phyloP scores from a whole-genome alignment of 768 basidiomycete species.

The Leucocoprinus birnbaumii region DNA sequence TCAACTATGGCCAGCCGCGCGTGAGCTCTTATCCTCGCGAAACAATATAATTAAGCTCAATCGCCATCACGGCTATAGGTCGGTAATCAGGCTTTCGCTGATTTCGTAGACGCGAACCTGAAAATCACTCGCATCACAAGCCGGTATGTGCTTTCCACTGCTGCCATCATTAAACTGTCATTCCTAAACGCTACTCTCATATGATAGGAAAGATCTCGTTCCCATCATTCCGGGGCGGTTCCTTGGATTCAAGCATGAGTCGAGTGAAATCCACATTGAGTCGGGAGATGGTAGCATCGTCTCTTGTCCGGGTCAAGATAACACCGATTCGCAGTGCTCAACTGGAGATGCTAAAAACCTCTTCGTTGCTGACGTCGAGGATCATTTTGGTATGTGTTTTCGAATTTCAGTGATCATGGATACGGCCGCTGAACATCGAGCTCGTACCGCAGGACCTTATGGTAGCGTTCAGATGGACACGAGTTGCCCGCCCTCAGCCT shows the following conservation, averaged over 20 bases:
- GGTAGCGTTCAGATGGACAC: constrained; percentile 2
- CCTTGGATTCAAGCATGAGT: constrained; percentile 47
- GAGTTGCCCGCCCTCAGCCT: not conserved
- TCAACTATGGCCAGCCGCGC: constrained; percentile 49
- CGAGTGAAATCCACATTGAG: constrained; percentile 57
- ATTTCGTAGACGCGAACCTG: constrained; percentile 43
- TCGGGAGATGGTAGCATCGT: constrained; percentile 30
- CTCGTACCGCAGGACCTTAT: constrained; percentile 6
- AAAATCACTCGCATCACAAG: constrained; percentile 40
- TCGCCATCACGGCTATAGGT: constrained; percentile 28
- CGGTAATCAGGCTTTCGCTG: constrained; percentile 44
- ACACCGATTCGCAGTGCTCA: constrained; percentile 51
- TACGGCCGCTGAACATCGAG: not conserved
- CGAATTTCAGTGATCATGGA: constrained; percentile 4
- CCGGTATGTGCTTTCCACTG: constrained; percentile 15
- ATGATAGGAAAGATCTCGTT: constrained; percentile 32
- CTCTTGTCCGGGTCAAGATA: constrained; percentile 47
- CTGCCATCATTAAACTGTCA: not conserved
- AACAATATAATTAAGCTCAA: not conserved
- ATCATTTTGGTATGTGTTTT: constrained; percentile 40
- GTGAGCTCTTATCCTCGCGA: constrained; percentile 20
- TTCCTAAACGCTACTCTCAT: not conserved
- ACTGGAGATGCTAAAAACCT: constrained; percentile 52
- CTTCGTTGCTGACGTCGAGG: constrained; percentile 38
- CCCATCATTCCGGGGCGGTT: constrained; percentile 54